Evolutionary conservation across 768 basidiomycete genomes (phyloP).

Genomic region (Boletus edulis): DNA sequence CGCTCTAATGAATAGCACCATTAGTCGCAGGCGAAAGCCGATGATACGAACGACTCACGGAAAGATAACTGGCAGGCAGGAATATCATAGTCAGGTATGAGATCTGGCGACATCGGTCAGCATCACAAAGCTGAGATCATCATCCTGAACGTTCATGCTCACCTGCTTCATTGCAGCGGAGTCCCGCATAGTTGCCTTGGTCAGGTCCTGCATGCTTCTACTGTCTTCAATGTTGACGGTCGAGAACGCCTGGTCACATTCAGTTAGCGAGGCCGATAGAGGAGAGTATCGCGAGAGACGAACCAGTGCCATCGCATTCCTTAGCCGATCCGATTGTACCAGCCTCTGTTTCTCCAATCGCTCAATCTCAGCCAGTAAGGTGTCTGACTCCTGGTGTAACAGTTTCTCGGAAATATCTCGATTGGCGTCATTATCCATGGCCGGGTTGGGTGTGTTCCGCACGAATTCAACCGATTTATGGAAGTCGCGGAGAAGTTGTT

Average conservation of each 20-base stretch:
- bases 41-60: slow-evolving; percentile 15
- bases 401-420: slow-evolving; percentile 5
- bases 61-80: slow-evolving; percentile 50
- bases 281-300: background rate
- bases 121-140: background rate
- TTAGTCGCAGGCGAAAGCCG: background rate
- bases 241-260: slow-evolving; percentile 48
- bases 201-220: slow-evolving; percentile 49
- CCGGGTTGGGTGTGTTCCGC: slow-evolving; percentile 46
- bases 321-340: slow-evolving; percentile 28
- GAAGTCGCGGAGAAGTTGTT: slow-evolving; percentile 54
- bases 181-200: slow-evolving; percentile 41
- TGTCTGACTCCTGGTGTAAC: slow-evolving; percentile 17
- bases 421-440: slow-evolving; percentile 30
- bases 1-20: slow-evolving; percentile 24
- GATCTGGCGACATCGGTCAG: slow-evolving; percentile 33
- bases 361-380: slow-evolving; percentile 44
- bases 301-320: slow-evolving; percentile 34
- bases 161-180: slow-evolving; percentile 40
- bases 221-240: slow-evolving; percentile 61
- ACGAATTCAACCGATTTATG: slow-evolving; percentile 50
- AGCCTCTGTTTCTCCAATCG: slow-evolving; percentile 30
- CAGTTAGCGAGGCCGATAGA: background rate
- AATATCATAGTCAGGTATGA: slow-evolving; percentile 62
- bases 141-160: background rate